Conservation (phyloP, 2,329 filamentous ascomycete species). For the Alternaria sp. region DNA sequence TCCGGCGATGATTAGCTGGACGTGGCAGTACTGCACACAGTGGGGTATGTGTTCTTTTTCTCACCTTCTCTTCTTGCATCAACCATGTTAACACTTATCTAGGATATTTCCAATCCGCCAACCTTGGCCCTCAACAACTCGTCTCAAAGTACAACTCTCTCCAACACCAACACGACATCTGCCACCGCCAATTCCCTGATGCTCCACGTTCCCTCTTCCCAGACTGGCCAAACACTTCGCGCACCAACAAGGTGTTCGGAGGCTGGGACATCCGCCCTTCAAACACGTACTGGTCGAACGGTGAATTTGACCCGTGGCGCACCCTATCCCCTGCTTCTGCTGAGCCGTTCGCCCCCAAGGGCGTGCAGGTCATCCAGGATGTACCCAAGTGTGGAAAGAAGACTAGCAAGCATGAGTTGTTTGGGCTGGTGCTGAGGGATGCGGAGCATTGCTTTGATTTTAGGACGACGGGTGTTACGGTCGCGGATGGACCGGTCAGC, state of each 20-base stretch:
- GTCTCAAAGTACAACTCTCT: slow-evolving; percentile 59
- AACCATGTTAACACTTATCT: slow-evolving; percentile 5
- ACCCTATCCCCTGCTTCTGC: slow-evolving; percentile 56
- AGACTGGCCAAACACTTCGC: slow-evolving; percentile 48
- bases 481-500: slow-evolving; percentile 45
- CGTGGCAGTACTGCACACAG: slow-evolving; percentile 64
- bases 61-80: not conserved
- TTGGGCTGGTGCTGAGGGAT: slow-evolving; percentile 58
- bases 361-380: slow-evolving; percentile 1
- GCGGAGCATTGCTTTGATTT: slow-evolving; percentile 63
- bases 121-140: slow-evolving; percentile 58
- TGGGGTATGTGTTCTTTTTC: slow-evolving; percentile 50
- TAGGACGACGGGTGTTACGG: slow-evolving; percentile 31
- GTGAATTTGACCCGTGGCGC: slow-evolving; percentile 64
- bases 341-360: slow-evolving; percentile 53
- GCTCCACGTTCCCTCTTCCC: slow-evolving; percentile 55
- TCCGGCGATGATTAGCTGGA: slow-evolving; percentile 56
- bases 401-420: slow-evolving; percentile 52
- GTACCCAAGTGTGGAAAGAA: slow-evolving; percentile 50
- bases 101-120: slow-evolving; percentile 60
- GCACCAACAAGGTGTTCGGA: slow-evolving; percentile 56
- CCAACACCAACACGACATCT: slow-evolving; percentile 55
- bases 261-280: slow-evolving; percentile 63
- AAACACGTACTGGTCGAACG: slow-evolving; percentile 61
- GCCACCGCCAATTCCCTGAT: slow-evolving; percentile 60